Evolutionary conservation across 164 flowering plant species (phyloP).

Genomic region (Stephania cephalantha): DNA sequence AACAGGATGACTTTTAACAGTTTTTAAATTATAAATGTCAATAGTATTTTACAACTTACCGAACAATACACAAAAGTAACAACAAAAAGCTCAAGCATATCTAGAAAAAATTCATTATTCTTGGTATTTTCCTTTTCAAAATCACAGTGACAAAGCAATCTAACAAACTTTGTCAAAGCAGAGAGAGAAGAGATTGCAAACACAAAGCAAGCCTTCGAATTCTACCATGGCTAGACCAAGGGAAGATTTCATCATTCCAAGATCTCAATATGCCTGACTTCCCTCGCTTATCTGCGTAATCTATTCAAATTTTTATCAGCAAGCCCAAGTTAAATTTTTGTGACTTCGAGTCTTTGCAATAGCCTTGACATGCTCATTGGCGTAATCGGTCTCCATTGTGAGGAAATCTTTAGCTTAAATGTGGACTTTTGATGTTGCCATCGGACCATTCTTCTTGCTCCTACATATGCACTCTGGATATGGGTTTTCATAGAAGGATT

Average conservation of each 20-base stretch:
- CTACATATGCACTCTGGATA: slow-evolving; percentile 84
- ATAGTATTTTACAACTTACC: too few relatives aligned
- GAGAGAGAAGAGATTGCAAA: too few relatives aligned
- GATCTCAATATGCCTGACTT: background rate
- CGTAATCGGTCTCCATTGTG: background rate
- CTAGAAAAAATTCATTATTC: too few relatives aligned
- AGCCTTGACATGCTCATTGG: background rate
- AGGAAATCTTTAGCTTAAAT: background rate
- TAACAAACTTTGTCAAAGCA: background rate
- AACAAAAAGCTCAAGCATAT: too few relatives aligned
- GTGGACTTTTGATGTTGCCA: background rate
- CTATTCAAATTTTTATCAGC: too few relatives aligned
- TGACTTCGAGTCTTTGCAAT: background rate
- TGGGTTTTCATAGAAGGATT: slow-evolving; percentile 88
- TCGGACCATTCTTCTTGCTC: slow-evolving; percentile 9
- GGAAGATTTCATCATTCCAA: background rate
- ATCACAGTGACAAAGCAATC: too few relatives aligned
- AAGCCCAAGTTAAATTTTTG: background rate
- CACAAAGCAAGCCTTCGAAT: background rate
- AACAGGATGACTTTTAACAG: too few relatives aligned
- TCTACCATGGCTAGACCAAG: background rate
- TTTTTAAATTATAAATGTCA: too few relatives aligned
- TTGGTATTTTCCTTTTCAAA: too few relatives aligned
- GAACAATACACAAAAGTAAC: too few relatives aligned
- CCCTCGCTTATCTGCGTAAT: too few relatives aligned